Percentiles rank a stretch among this genome's conserved stretches.
These are phyloP conservation scores for Ustilago nuda DNA, from an alignment of 1,284 basidiomycete species.

Conservation along the genomic window DNA sequence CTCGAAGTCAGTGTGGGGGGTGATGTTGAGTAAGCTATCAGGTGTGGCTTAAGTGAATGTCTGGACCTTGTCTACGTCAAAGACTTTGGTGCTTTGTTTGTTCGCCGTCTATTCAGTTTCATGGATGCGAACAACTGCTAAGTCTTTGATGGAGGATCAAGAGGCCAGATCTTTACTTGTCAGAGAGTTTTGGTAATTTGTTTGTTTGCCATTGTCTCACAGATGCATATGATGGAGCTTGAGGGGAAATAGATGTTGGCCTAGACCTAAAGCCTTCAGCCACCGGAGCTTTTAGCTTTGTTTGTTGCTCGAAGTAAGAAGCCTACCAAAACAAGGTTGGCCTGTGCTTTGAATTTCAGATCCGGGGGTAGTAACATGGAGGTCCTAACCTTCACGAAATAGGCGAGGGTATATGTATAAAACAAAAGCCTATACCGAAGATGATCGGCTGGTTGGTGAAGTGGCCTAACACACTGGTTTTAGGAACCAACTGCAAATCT, in stretches of 20 bases:
- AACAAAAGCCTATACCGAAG: not conserved
- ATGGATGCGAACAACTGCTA: not conserved
- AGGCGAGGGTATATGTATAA: not conserved
- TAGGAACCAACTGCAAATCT: slow-evolving; percentile 24
- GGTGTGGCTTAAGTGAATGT: not conserved
- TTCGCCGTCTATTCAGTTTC: not conserved
- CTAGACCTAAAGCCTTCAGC: too few relatives aligned
- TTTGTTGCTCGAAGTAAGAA: not conserved
- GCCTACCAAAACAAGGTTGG: not conserved
- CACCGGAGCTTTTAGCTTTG: too few relatives aligned
- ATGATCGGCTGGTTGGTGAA: slow-evolving; percentile 52
- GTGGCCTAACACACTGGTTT: slow-evolving; percentile 57
- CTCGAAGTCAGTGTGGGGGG: not conserved
- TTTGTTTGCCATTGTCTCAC: too few relatives aligned
- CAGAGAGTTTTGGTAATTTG: too few relatives aligned
- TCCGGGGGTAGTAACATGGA: not conserved
- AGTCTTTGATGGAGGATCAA: not conserved
- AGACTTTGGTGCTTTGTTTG: slow-evolving; percentile 8
- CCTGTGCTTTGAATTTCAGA: not conserved
- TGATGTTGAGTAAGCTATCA: not conserved
- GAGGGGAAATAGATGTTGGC: too few relatives aligned
- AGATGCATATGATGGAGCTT: too few relatives aligned
- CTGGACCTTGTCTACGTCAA: not conserved
- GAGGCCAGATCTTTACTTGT: not conserved
- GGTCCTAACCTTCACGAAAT: not conserved